Evolutionary conservation across 2,329 filamentous ascomycete species (phyloP), one percentile per base, ranked within the genome.

Genomic region (Parasarocladium wereldwijsianum): DNA sequence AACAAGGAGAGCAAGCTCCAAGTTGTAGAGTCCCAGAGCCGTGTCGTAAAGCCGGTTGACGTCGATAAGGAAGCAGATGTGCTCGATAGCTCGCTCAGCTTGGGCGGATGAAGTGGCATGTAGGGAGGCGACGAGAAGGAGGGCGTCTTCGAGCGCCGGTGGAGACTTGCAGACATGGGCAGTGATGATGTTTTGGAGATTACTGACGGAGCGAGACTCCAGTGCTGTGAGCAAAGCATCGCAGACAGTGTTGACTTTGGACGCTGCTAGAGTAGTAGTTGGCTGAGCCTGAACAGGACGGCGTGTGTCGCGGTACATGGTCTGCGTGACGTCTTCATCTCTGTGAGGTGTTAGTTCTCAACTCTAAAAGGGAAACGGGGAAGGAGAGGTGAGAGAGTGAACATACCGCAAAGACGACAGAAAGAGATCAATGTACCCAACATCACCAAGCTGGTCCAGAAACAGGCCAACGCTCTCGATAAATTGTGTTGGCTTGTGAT

Each of bases 41-140:
- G 86, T 76, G 37, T 94, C 83, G 44, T 93, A 98, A 0, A 98
- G 69, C 22, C 76, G 75, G 50, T 94, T 92, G 26, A 92, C 79
- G 51, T 98, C 90, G 1, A 86, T 83, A 24, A 98, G 66, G 62
- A 98, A 98, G 62, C 85, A 96, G 36, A 98, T 94, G 46, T 98
- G 90, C 48, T 94, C 85, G 14, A 94, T 78, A 0, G 87, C 87
- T 50, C 77, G 78, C 41, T 96, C 87, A 1, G 84, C 83, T 40
- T 86, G 64, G 31, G 74, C 67, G 24, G 72, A 61, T 29, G 79
- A 70, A 40, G 77, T 67, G 32, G 68, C 64, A 61, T 74, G 68
- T 20, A 98, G 58, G 32, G 75, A 67, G 4, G 83, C 77, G 19
- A 96, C 81, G 18, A 96, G 72, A 3, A 58, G 58, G 29, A 98